Conservation (phyloP, 805 yeast genomes). For the Lachancea cidri region DNA sequence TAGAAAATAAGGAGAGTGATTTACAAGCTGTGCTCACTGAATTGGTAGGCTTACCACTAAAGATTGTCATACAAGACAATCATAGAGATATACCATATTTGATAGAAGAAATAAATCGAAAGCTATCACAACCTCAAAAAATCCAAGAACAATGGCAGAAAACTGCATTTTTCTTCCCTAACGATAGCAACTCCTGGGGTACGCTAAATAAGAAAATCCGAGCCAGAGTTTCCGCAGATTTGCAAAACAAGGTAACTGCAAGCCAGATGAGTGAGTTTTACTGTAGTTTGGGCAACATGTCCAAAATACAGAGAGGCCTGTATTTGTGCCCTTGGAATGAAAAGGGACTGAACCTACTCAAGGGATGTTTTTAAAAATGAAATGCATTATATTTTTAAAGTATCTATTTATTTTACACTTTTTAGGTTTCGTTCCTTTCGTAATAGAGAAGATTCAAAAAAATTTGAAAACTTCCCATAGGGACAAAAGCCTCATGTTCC, state of each 20-base stretch:
- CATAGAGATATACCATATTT: slow-evolving; percentile 54
- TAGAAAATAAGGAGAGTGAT: slow-evolving; percentile 54
- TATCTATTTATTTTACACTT: not conserved
- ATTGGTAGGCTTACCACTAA: slow-evolving; percentile 45
- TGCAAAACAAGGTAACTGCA: slow-evolving; percentile 47
- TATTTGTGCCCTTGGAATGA: slow-evolving; percentile 53
- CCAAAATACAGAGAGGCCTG: slow-evolving; percentile 63
- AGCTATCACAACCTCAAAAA: slow-evolving; percentile 28
- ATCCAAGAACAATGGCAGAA: slow-evolving; percentile 51
- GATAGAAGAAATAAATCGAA: slow-evolving; percentile 45
- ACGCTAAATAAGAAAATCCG: slow-evolving; percentile 53
- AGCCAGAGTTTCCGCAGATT: slow-evolving; percentile 49
- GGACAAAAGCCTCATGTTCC: slow-evolving; percentile 50
- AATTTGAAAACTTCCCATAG: slow-evolving; percentile 53
- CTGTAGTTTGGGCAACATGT: slow-evolving; percentile 41
- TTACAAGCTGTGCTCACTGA: slow-evolving; percentile 61
- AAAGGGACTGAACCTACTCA: slow-evolving; percentile 28
- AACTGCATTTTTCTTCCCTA: slow-evolving; percentile 70
- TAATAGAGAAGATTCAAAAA: slow-evolving; percentile 12
- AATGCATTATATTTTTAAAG: not conserved
- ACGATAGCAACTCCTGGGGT: slow-evolving; percentile 64
- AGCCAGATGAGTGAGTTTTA: slow-evolving; percentile 46
- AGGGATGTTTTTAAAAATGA: slow-evolving; percentile 25
- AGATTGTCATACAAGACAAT: slow-evolving; percentile 45
- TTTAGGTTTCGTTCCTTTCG: not conserved